Evolutionary conservation across 192 early-diverging fungal species (phyloP), one percentile per base, ranked within the genome.

Genomic region (Diversispora epigaea): DNA sequence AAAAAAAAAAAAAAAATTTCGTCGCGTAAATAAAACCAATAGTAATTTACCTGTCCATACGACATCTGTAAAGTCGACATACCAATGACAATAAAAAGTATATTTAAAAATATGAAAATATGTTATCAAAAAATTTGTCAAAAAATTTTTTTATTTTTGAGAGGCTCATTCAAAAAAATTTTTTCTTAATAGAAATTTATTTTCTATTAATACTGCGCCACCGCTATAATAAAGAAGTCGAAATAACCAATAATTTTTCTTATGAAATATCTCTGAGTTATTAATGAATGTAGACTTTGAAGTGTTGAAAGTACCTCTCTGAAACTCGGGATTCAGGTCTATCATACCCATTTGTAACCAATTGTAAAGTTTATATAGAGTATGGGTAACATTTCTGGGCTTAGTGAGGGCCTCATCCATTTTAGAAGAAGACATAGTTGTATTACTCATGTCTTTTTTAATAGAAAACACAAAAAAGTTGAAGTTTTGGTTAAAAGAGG

Each of bases 341-440:
- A 74, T 74, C 54, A 57, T 74, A 49, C 72, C 72, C 72, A 74
- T 74, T 50, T 74, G 58, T 21, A 74, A 40, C 72, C 72, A 74
- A 45, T 63, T 74, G 50, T 74, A 74, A 25, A 74, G 15, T 17
- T 74, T 74, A 55, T 74, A 74, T 21, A 74, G 19, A 49, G 72
- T 74, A 41, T 74, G 72, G 32, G 72, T 74, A 49, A 74, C 72
- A 74, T 74, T 74, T 62, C 72, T 74, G 21, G 72, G 72, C 49
- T 74, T 74, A 17, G 52, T 60, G 39, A 74, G 60, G 19, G 72
- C 72, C 46, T 74, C 72, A 60, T 74, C 72, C 72, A 74, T 74
- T 54, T 17, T 54, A 50, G 8, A 12, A 50, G 8, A 12, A 54
- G 50, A 54, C 50, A 54, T 54, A 54, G 25, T 32, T 32, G 25